phyloP scores from a whole-genome alignment of 139 green algal species.

The Desmodesmus armatus region DNA sequence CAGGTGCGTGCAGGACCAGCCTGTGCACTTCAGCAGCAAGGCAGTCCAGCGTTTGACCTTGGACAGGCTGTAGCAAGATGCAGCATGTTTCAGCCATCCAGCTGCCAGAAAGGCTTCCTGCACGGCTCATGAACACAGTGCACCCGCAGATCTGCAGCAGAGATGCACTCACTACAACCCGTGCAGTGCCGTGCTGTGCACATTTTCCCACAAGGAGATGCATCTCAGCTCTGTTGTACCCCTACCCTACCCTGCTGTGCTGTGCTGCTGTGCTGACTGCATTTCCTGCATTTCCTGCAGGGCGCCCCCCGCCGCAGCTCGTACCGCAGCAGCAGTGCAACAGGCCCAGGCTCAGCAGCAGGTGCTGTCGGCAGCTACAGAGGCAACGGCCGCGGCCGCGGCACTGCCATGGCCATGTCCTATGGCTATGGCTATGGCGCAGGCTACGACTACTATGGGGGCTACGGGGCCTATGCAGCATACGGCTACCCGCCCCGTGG shows the following conservation, averaged over 20 bases:
- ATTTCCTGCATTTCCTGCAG: not conserved
- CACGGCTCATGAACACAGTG: too few relatives aligned
- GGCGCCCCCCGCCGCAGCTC: slow-evolving; percentile 38
- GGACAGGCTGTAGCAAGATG: not conserved
- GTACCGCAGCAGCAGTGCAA: slow-evolving; percentile 24
- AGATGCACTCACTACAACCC: not conserved
- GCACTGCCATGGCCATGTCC: slow-evolving; percentile 28
- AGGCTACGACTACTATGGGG: slow-evolving; percentile 23
- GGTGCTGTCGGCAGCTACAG: slow-evolving; percentile 20
- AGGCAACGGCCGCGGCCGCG: slow-evolving; percentile 35
- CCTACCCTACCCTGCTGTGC: not conserved
- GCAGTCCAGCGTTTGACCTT: not conserved
- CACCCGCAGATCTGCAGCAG: too few relatives aligned
- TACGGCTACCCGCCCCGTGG: slow-evolving; percentile 37
- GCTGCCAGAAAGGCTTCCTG: too few relatives aligned
- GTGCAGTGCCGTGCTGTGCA: not conserved
- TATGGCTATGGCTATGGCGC: slow-evolving; percentile 37
- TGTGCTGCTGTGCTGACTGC: not conserved
- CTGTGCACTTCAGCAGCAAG: not conserved
- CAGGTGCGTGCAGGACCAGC: slow-evolving; percentile 62
- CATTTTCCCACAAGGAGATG: not conserved
- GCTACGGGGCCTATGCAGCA: slow-evolving; percentile 22
- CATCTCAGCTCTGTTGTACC: not conserved
- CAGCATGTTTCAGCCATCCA: not conserved
- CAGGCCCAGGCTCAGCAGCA: not conserved